phyloP scores from a whole-genome alignment of 2,329 filamentous ascomycete genomes.

The Xylariomycetidae sp. region DNA sequence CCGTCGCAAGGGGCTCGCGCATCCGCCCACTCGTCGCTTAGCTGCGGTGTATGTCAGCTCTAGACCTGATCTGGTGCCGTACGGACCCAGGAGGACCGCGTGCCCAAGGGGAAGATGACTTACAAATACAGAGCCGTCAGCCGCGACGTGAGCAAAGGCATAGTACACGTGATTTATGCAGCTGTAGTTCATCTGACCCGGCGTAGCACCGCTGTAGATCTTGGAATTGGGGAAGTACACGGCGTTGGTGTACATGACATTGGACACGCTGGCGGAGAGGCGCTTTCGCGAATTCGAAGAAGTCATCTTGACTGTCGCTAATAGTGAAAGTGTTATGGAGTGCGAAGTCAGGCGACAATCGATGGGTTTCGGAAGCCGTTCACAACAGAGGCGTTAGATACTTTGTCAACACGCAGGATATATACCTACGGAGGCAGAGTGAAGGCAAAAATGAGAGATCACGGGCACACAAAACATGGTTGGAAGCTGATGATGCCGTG shows the following conservation, averaged over 20 bases:
- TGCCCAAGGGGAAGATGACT: slow-evolving; percentile 25
- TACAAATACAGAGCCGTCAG: slow-evolving; percentile 71
- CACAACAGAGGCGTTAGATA: too few relatives aligned
- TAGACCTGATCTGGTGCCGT: too few relatives aligned
- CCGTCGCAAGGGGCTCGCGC: slow-evolving; percentile 66
- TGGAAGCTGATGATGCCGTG: too few relatives aligned
- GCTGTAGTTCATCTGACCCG: slow-evolving; percentile 66
- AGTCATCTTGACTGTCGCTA: slow-evolving; percentile 34
- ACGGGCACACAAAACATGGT: too few relatives aligned
- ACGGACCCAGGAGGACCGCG: too few relatives aligned
- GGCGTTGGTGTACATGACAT: slow-evolving; percentile 61
- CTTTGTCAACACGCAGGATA: too few relatives aligned
- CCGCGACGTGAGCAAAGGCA: slow-evolving; percentile 68
- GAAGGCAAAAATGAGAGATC: too few relatives aligned
- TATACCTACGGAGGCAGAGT: too few relatives aligned
- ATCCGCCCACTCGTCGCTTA: slow-evolving; percentile 77
- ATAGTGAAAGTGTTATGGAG: too few relatives aligned
- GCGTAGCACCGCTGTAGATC: slow-evolving; percentile 67
- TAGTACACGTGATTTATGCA: slow-evolving; percentile 80
- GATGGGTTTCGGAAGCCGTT: too few relatives aligned
- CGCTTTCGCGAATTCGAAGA: slow-evolving; percentile 39
- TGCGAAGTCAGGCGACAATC: too few relatives aligned
- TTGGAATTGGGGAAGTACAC: slow-evolving; percentile 81
- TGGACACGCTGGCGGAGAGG: slow-evolving; percentile 37
- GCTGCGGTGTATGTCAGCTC: slow-evolving; percentile 36